Base-by-base conservation (phyloP, 202 grass and related monocot genomes). In the Dendrocalamus latiflorus region DNA sequence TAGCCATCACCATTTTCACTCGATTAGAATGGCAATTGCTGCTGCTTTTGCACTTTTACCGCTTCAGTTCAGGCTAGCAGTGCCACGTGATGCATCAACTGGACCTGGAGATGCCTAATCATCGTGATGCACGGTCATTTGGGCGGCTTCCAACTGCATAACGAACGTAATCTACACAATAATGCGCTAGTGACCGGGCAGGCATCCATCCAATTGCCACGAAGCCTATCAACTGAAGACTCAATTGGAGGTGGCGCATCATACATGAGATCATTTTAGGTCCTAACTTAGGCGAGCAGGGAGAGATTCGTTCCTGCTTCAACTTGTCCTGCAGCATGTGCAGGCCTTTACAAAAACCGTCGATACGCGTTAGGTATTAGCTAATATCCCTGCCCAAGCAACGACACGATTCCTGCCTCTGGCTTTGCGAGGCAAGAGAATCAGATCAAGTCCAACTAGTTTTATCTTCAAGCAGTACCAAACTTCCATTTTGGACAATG, bases 251-350 rank as follows among this genome's bases (percentile, higher is more conserved):
- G 61, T 50, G 21, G 77, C 28, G 36, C 67, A 72, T 83, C 78
- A 55, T 1, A 3, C 66, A 24, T 79, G 74, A 79, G 70, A 74
- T 83, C 84, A 82, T 10, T 7, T 30, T 1, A 9, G 26, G 41
- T 72, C 72, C 37, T 72, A 68, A 83, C 41, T 63, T 72, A 74
- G 67, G 62, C 34, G 59, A 17, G 64, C 42, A 61, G 33, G 26
- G 56, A 11, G 25, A 77, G 84, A 90, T 87, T 87, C 84, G 80
- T 90, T 90, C 6, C 75, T 66, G 36, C 69, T 64, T 38, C 84
- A 84, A 50, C 12, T 71, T 84, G 84, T 22, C 45, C 43, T 18
- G n/a, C 47, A 59, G 84, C 88, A 90, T 87, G 80, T 84, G 88
- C 63, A 42, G 84, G 84, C 84, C 84, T 83, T 75, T 77, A 65